Base-by-base conservation (phyloP, 2,329 filamentous ascomycete genomes). In the Dryadomyces quercivorus region DNA sequence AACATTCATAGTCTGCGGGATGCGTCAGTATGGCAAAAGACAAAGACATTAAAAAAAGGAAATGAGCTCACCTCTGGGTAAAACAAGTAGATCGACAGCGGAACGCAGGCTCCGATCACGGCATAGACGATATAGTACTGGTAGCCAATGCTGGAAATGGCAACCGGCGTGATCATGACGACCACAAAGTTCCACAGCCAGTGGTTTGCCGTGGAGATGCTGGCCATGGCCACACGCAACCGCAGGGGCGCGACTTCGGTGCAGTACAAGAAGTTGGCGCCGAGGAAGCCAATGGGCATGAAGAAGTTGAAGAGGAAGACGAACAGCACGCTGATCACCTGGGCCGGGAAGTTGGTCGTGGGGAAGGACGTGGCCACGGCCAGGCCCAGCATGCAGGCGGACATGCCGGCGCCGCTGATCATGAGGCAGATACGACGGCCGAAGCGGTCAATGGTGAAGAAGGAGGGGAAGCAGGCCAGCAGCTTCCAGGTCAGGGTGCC, bases 401-500 rank as follows among this genome's bases (percentile, higher is more conserved):
- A 47, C 22, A 58, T 54, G 18, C 57, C 57, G 13, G 38, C 21
- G 10, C 52, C 55, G 8, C 49, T 50, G 61, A 77, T 64, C 55
- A 79, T 77, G 68, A 79, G 76, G n/a, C 75, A 66, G 48, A 67
- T 69, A 12, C 73, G 71, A 9, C 74, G 70, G 7, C 75, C 75
- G 49, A 76, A 71, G 5, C 38, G 45, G 40, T 58, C 57, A 34
- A 58, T 74, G 70, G 60, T 76, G 58, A 74, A 69, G 60, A 77
- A 72, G 31, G 73, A 69, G 21, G 76, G 62, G 60, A 75, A 72
- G 18, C 71, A 75, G 34, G 71, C 74, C 12, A 78, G 59, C 60
- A 78, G 77, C 62, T 80, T 78, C 71, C 74, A 81, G 2, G 77
- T 80, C 31, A 80, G 65, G 10, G 75, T 74, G 22, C 72, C 73